Evolutionary conservation across 805 yeast genomes (phyloP).

Genomic region (Zygotorulaspora chibaensis): DNA sequence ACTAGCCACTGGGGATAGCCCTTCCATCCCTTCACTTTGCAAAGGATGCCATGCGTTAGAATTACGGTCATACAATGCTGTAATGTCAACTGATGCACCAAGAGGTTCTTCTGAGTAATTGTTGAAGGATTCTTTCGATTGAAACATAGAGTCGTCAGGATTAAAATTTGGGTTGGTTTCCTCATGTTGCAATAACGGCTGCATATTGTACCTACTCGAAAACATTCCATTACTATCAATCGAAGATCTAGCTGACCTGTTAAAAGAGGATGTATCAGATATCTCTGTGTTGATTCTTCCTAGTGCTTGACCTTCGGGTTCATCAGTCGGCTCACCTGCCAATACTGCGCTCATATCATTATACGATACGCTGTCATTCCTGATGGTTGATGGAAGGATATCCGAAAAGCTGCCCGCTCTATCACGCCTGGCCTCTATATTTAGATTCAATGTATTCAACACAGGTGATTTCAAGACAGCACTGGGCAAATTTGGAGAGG

Average conservation of each 20-base stretch:
- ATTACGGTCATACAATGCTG: constrained; percentile 34
- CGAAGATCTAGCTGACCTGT: constrained; percentile 24
- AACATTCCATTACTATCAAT: constrained; percentile 14
- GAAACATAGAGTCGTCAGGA: constrained; percentile 23
- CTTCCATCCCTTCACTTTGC: constrained; percentile 13
- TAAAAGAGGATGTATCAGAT: constrained; percentile 13
- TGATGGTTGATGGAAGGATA: constrained; percentile 28
- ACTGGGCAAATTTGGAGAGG: constrained; percentile 35
- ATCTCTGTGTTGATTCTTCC: constrained; percentile 5
- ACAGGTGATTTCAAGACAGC: constrained; percentile 35
- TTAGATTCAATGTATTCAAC: constrained; percentile 21
- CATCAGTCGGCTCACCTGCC: constrained; percentile 8
- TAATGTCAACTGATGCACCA: constrained; percentile 37
- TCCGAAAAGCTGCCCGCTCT: constrained; percentile 21
- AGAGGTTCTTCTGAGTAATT: constrained; percentile 19
- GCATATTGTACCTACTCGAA: constrained; percentile 19
- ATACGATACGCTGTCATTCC: constrained; percentile 23
- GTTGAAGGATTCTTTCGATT: constrained; percentile 31
- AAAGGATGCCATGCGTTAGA: constrained; percentile 29
- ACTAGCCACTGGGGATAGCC: constrained; percentile 15
- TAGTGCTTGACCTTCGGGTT: constrained; percentile 3
- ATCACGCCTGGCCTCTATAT: constrained; percentile 8
- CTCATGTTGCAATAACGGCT: constrained; percentile 28
- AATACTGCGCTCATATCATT: constrained; percentile 28
- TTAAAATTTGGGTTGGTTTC: constrained; percentile 14